Evolutionary conservation across 2,329 filamentous ascomycete species (phyloP), one percentile per base, ranked within the genome.

Genomic region (Aspergillus sclerotialis): DNA sequence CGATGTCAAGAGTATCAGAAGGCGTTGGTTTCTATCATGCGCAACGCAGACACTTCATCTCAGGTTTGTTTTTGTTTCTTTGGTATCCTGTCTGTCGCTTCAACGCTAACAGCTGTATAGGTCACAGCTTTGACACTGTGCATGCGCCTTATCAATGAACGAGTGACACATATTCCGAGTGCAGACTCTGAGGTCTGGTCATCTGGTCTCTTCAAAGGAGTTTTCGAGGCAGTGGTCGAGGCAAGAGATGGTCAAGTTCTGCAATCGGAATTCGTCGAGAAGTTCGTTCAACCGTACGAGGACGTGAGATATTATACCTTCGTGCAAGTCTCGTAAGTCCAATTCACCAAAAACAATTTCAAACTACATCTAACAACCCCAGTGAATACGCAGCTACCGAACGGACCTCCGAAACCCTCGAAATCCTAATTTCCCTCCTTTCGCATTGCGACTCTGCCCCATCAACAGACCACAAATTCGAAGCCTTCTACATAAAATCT

Each of bases 281-380:
- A 86, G 45, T 95, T 80, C 55, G 70, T 88, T 32, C 80, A 84
- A 55, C 72, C 82, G 57, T 88, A 81, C 55, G 84, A 92, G 51
- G 92, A 96, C 59, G 72, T 95, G 40, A 75, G 86, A 44, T 94
- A 82, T 58, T 87, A 84, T 58, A 86, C 87, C 1, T 84, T 94
- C 54, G 73, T 80, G 49, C 75, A 76, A 10, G 68, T 94, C 47
- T 76, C 76, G 81, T 86, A 74, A 49, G 79, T 69, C 11, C 3
- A 21, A 15, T 7, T 7, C 5, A 9, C 2, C 19, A 19, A 5
- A 12, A 9, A 13, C 18, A 30, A 11, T n/a, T n/a, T n/a, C n/a
- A n/a, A n/a, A n/a, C n/a, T n/a, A n/a, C n/a, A n/a, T 18, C 44
- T 43, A 44, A 45, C 31, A 23, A 5, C n/a, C n/a, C 19, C 23